Percentiles rank a stretch among this genome's conserved stretches.
phyloP scores from a whole-genome alignment of 2,329 filamentous ascomycete species.

The Calonectria pseudoturangicola region DNA sequence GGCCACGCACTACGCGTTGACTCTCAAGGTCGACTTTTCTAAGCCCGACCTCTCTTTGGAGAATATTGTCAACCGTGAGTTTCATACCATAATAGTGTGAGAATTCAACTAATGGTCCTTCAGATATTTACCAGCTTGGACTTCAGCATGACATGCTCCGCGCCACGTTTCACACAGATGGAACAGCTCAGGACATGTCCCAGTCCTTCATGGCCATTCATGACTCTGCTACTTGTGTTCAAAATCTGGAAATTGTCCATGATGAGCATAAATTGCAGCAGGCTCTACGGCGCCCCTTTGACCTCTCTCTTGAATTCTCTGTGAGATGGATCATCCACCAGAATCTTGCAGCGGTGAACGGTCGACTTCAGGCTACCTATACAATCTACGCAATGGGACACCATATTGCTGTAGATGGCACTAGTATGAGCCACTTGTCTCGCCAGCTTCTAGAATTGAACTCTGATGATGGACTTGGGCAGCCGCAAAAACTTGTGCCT shows the following conservation, averaged over 20 bases:
- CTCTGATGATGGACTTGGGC: too few relatives aligned
- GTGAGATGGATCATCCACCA: constrained; percentile 8
- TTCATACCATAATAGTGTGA: too few relatives aligned
- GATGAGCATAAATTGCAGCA: not conserved
- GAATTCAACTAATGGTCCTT: not conserved
- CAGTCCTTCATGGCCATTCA: constrained; percentile 4
- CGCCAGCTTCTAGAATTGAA: not conserved
- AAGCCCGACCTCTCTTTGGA: not conserved
- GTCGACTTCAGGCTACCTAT: not conserved
- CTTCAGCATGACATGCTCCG: not conserved
- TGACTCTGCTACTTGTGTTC: not conserved
- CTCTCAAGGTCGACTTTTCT: not conserved
- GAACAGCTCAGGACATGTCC: not conserved
- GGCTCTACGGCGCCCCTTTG: not conserved
- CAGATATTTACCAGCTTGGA: not conserved
- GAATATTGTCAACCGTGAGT: not conserved
- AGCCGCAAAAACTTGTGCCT: not conserved
- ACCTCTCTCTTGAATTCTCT: not conserved
- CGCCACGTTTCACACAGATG: not conserved
- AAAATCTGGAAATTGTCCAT: not conserved
- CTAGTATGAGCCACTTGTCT: not conserved
- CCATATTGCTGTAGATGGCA: not conserved
- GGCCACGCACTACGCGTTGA: constrained; percentile 3
- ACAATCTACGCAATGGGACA: not conserved
- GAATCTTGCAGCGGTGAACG: not conserved